Conservation (phyloP, 495 filamentous ascomycete species). For the Hypoxylon crocopeplum region DNA sequence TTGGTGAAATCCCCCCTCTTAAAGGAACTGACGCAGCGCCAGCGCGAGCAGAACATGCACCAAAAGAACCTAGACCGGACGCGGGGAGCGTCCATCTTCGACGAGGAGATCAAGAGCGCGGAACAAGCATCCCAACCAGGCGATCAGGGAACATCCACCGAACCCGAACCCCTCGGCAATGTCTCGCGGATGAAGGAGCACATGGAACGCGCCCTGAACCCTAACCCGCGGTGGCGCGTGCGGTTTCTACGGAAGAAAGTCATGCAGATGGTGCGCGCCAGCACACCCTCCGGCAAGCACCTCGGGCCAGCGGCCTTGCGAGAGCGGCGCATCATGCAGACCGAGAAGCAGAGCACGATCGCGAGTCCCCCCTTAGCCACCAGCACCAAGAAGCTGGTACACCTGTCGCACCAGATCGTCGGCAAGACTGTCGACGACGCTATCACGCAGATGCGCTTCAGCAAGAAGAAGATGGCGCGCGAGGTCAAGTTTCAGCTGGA, state of each 20-base stretch:
- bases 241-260: slow-evolving; percentile 86
- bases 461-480: slow-evolving; percentile 87
- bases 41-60: slow-evolving; percentile 43
- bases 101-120: slow-evolving; percentile 49
- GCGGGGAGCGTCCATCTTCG: slow-evolving; percentile 65
- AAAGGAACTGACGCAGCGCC: slow-evolving; percentile 20
- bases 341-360: slow-evolving; percentile 72
- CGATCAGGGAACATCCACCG: no score
- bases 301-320: slow-evolving; percentile 62
- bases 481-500: slow-evolving; percentile 80
- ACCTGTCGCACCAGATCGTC: slow-evolving; percentile 82
- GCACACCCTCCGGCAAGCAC: slow-evolving; percentile 68
- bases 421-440: slow-evolving; percentile 94
- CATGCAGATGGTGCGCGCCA: slow-evolving; percentile 66
- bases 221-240: slow-evolving; percentile 66
- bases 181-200: slow-evolving; percentile 45
- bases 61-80: slow-evolving; percentile 39
- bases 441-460: slow-evolving; percentile 93
- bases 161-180: neutral
- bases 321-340: slow-evolving; percentile 67
- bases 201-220: slow-evolving; percentile 68
- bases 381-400: slow-evolving; percentile 84
- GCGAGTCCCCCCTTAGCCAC: slow-evolving; percentile 77
- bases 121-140: neutral
- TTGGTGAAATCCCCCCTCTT: neutral